Base-by-base conservation (phyloP, 2,329 filamentous ascomycete genomes). In the Curvularia hawaiiensis region DNA sequence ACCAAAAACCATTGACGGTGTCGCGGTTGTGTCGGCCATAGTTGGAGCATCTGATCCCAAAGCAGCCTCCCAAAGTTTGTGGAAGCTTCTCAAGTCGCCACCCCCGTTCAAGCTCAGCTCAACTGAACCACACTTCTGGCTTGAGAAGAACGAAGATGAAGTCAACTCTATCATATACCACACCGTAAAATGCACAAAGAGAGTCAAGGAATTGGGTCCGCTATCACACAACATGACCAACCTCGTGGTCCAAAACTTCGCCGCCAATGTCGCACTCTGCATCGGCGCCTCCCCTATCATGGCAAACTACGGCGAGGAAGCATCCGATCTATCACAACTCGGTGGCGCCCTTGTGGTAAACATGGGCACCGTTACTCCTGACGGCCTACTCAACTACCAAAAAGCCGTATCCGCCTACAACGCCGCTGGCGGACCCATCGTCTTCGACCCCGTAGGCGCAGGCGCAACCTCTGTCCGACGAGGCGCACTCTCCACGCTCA, bases 171-270 rank as follows among this genome's bases (percentile, higher is more conserved):
- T 75, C 28, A 40, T 62, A 16, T 18, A 54, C 28, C 51, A 68
- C 30, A 62, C 69, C 10, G 50, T 64, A 69, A 40, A 66, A 3
- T 77, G 90, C 18, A 80, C 96, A 43, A 80, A 79, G 58, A 80
- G 82, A 6, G 84, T 97, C 47, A 85, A 85, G 5, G 74, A 80
- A 2, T 81, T 78, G 43, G 88, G 85, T 55, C 92, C 93, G 0
- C 82, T 98, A 22, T 90, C 90, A 50, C 94, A 98, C 78, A 97
- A 97, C 78, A 98, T 98, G 91, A 98, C 95, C 52, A 98, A 98
- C 74, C 83, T 93, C 51, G 94, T 98, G 0, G 94, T 97, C 22
- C 92, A 97, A 71, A 97, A 97, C 78, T 90, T 98, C 69, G 91
- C 93, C 16, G 94, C 95, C 51, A 97, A 96, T 71, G 89, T 97